Conservation (phyloP, 148 eudicot species). For the Selenicereus undatus region DNA sequence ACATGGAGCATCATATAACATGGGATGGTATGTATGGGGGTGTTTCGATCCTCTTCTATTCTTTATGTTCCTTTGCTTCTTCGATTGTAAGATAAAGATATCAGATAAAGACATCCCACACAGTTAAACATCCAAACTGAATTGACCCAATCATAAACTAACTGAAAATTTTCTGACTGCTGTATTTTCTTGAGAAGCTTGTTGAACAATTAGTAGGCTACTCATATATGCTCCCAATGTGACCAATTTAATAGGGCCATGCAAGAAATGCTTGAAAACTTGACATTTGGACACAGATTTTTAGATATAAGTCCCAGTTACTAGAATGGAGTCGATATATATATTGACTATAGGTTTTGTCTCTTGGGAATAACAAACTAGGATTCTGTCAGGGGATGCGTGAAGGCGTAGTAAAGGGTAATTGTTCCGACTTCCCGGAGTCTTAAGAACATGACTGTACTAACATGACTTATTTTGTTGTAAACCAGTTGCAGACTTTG, state of each 20-base stretch:
- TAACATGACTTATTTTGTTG: neutral
- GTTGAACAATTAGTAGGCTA: neutral
- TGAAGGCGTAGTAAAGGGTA: too few species aligned
- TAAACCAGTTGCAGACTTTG: constrained; percentile 7
- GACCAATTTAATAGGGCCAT: too few species aligned
- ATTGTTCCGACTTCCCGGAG: too few species aligned
- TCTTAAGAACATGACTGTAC: neutral
- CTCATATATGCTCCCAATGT: too few species aligned
- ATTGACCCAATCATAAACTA: neutral
- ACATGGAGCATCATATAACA: constrained; percentile 16
- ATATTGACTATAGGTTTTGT: too few species aligned
- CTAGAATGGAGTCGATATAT: neutral
- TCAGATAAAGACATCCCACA: neutral
- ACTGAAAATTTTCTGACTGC: neutral
- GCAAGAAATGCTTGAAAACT: neutral
- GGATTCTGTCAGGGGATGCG: too few species aligned
- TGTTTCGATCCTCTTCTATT: neutral
- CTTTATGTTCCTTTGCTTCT: neutral
- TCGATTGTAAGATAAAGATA: neutral
- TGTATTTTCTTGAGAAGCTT: neutral
- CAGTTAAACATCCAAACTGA: neutral
- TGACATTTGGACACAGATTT: neutral
- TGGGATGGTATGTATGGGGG: constrained; percentile 21
- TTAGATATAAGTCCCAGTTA: neutral
- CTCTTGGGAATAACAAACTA: too few species aligned